These are phyloP conservation scores for Ulota crispa DNA, from an alignment of 225 moss, liverwort and hornwort genomes.

Conservation along the genomic window DNA sequence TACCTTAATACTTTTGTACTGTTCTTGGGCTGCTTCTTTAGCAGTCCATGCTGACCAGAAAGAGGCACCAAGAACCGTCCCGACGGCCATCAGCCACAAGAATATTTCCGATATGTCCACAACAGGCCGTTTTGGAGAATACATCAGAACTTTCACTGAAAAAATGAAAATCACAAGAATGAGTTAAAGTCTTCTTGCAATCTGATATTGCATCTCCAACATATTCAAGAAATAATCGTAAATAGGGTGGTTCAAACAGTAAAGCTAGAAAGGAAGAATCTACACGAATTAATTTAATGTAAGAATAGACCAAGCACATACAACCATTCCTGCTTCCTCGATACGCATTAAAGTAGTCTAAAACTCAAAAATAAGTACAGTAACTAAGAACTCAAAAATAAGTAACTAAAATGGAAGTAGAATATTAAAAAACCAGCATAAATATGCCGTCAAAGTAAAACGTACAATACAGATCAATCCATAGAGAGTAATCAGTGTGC, in stretches of 20 bases:
- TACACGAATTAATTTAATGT: background rate
- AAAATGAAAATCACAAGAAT: constrained; percentile 1
- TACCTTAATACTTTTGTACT: constrained; percentile 45
- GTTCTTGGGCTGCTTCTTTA: constrained; percentile 50
- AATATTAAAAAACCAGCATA: background rate
- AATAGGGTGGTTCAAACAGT: background rate
- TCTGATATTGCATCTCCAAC: background rate
- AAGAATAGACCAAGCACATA: background rate
- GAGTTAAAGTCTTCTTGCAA: background rate
- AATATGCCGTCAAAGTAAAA: background rate
- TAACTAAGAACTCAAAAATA: background rate
- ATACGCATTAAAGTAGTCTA: background rate
- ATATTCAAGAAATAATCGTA: background rate
- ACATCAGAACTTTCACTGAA: constrained; percentile 54
- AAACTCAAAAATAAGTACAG: background rate
- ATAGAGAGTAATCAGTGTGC: too few species aligned
- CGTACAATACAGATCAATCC: background rate
- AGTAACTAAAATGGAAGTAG: background rate
- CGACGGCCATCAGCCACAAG: constrained; percentile 63
- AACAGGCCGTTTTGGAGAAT: constrained; percentile 52
- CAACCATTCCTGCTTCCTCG: constrained; percentile 2
- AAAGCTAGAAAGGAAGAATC: constrained; percentile 1
- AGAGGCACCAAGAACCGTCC: constrained; percentile 48
- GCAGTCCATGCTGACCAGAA: constrained; percentile 58
- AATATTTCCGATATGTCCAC: constrained; percentile 60